Percentiles rank a stretch among this genome's conserved stretches.
Evolutionary conservation across 306 rosid genomes (phyloP).

Genomic region (Ochetophila trinervis): DNA sequence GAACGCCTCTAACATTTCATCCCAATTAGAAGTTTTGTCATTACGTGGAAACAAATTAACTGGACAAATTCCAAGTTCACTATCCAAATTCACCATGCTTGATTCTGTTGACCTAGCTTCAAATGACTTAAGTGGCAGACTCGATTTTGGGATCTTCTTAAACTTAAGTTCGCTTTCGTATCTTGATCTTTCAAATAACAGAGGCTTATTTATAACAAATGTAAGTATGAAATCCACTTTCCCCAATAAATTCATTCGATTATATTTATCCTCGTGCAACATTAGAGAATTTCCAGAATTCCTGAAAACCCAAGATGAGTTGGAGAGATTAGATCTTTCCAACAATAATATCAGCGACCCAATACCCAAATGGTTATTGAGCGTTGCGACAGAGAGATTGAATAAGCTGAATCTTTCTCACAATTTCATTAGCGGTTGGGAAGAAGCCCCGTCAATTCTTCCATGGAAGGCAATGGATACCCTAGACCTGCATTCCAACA

Average conservation of each 20-base stretch:
- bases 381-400: background rate
- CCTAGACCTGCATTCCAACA: background rate
- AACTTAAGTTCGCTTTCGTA: background rate
- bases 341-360: background rate
- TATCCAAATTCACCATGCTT: background rate
- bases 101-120: background rate
- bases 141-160: background rate
- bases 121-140: background rate
- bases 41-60: background rate
- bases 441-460: background rate
- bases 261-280: background rate
- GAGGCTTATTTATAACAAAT: background rate
- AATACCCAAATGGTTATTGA: background rate
- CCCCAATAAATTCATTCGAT: rapidly evolving
- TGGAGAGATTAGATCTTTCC: background rate
- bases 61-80: background rate
- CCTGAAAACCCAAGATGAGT: background rate
- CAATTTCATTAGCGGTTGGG: background rate
- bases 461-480: background rate
- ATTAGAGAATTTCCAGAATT: background rate
- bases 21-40: background rate
- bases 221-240: background rate
- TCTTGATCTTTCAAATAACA: conserved; percentile 2
- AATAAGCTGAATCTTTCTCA: background rate
- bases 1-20: conserved; percentile 4